These are phyloP conservation scores for Hypsizygus marmoreus DNA, from an alignment of 768 basidiomycete species.

Conservation along the genomic window DNA sequence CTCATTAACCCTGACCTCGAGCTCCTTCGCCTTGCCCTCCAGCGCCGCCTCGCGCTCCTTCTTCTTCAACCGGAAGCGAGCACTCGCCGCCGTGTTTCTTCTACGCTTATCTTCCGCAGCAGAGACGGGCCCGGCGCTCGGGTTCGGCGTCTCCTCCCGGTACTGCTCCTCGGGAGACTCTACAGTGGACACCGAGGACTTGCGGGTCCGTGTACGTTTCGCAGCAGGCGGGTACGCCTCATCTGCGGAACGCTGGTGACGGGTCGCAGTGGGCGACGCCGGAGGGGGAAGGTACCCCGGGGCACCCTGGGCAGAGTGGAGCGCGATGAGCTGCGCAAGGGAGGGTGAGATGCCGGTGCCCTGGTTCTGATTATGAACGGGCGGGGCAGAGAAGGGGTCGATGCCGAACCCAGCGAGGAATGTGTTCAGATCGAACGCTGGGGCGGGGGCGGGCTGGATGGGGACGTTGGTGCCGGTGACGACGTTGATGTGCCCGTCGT, in stretches of 20 bases:
- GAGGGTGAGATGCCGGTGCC: slow-evolving; percentile 46
- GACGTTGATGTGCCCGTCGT: slow-evolving; percentile 61
- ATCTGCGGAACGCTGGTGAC: slow-evolving; percentile 24
- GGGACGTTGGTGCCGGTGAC: slow-evolving; percentile 48
- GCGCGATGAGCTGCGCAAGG: slow-evolving; percentile 69
- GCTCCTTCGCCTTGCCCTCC: slow-evolving; percentile 82
- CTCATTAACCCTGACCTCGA: slow-evolving; percentile 75
- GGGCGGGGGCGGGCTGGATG: slow-evolving; percentile 35
- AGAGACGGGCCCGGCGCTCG: slow-evolving; percentile 33
- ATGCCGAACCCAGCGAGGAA: slow-evolving; percentile 40
- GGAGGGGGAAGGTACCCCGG: slow-evolving; percentile 24
- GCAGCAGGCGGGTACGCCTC: slow-evolving; percentile 36
- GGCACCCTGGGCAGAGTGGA: slow-evolving; percentile 45
- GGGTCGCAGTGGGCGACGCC: slow-evolving; percentile 19
- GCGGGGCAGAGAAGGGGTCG: slow-evolving; percentile 44
- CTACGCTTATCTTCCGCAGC: slow-evolving; percentile 89
- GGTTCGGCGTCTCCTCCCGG: slow-evolving; percentile 28
- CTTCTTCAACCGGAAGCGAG: slow-evolving; percentile 93
- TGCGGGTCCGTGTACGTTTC: slow-evolving; percentile 62
- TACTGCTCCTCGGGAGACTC: slow-evolving; percentile 29
- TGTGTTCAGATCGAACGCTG: slow-evolving; percentile 40
- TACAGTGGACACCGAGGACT: slow-evolving; percentile 39
- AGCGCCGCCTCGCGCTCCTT: slow-evolving; percentile 92
- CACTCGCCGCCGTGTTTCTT: slow-evolving; percentile 90
- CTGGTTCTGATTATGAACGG: slow-evolving; percentile 30